Evolutionary conservation across 2,329 filamentous ascomycete genomes (phyloP), one percentile per base, ranked within the genome.

Genomic region (Aureobasidium sp.): DNA sequence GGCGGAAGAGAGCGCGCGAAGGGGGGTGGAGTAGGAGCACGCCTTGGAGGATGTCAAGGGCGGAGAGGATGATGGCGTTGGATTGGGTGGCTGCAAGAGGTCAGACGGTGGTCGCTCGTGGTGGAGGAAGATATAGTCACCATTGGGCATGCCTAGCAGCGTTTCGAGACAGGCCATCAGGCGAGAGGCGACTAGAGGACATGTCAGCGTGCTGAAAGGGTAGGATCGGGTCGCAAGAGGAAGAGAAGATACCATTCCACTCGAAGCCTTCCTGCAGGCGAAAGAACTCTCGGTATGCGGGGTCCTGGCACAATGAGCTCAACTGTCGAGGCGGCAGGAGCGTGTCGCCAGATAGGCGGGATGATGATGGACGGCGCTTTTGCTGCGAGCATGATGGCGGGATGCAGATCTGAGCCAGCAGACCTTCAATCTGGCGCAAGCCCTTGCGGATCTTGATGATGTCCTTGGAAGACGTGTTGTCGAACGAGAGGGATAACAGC

Each of bases 251-350:
- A 87, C 84, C 82, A 77, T 99, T 99, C 89, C 91, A 97, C 78
- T 97, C 91, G 72, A 99, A 99, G 2, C 92, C 90, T 72, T 97
- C 92, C 75, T 99, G 94, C 67, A 97, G 75, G 74, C 96, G 91
- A 80, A 96, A 97, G 79, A 97, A 97, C 75, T 97, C 91, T 67
- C 90, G 82, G 73, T 97, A 97, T 22, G 92, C 93, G 22, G 89
- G 90, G 74, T 97, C 94, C 66, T 87, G 84, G 56, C 84, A 82
- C 65, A 97, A 78, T 62, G 91, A 87, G 25, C 79, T 78, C 55
- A 96, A 81, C 15, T 81, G 80, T 76, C 90, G 91, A 58, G 76
- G 65, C 44, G 63, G 59, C 17, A 27, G 60, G 64, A 34, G 64
- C 60, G 41, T 68, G 64, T 60, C 65, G 66, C 34, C 64, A 11